These are phyloP conservation scores for Andalucia godoyi DNA, from an alignment of 78 protist species.

Conservation along the genomic window DNA sequence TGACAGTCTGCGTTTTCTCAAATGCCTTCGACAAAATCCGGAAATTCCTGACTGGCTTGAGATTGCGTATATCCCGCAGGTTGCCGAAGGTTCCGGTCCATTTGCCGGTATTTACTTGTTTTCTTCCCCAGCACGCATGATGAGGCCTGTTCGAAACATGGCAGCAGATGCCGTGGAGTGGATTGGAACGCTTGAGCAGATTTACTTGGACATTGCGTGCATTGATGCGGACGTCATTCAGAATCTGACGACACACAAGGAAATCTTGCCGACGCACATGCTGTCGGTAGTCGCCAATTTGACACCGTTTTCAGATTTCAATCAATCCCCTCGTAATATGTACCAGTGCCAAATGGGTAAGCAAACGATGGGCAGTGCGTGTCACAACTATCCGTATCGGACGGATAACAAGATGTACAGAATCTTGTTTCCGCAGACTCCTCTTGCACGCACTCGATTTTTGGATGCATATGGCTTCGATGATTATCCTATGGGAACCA, in stretches of 20 bases:
- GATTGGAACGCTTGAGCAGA: constrained; percentile 89
- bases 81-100: not conserved
- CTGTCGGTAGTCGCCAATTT: constrained; percentile 76
- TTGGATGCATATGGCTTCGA: constrained; percentile 46
- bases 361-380: constrained; percentile 95
- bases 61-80: not conserved
- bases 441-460: constrained; percentile 35
- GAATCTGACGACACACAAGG: constrained; percentile 57
- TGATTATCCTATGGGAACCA: constrained; percentile 88
- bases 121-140: constrained; percentile 60
- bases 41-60: constrained; percentile 2
- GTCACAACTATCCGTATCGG: constrained; percentile 56
- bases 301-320: constrained; percentile 95
- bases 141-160: constrained; percentile 79
- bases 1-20: not conserved
- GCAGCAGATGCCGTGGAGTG: constrained; percentile 31
- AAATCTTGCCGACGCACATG: constrained; percentile 61
- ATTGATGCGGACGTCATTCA: constrained; percentile 18
- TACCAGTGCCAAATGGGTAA: constrained; percentile 94
- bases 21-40: not conserved
- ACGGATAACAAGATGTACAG: constrained; percentile 89
- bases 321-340: constrained; percentile 97
- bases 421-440: constrained; percentile 66
- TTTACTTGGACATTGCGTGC: constrained; percentile 73
- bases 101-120: constrained; percentile 60